Evolutionary conservation across 2,329 filamentous ascomycete species (phyloP).

Genomic region (Hypomyces rosellus): DNA sequence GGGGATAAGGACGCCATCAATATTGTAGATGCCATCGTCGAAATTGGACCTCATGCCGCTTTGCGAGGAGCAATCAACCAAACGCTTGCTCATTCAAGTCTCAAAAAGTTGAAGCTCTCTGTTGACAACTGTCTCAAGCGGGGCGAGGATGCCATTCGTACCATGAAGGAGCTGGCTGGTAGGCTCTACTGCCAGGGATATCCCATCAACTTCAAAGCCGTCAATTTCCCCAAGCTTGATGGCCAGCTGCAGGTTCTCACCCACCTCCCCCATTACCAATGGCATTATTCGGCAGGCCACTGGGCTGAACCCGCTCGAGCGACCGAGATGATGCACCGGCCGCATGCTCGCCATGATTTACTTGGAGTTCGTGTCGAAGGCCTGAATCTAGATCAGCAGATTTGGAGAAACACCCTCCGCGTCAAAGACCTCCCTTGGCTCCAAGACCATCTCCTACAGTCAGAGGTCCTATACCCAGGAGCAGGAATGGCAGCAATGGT

Average conservation of each 20-base stretch:
- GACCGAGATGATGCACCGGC: background rate
- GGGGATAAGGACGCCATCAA: no score
- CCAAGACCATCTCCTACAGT: background rate
- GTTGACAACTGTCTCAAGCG: conserved; percentile 11
- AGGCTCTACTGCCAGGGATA: conserved; percentile 8
- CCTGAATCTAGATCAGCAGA: background rate
- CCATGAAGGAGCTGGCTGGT: conserved; percentile 10
- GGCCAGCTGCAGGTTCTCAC: background rate
- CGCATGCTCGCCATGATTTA: background rate
- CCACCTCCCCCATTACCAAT: background rate
- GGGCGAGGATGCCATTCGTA: conserved; percentile 12
- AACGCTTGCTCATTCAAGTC: conserved; percentile 20
- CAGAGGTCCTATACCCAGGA: background rate
- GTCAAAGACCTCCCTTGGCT: background rate
- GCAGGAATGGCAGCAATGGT: background rate
- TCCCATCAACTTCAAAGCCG: background rate
- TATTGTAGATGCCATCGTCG: conserved; percentile 18
- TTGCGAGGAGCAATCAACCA: conserved; percentile 41
- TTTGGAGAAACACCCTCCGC: background rate
- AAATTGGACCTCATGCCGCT: conserved; percentile 42
- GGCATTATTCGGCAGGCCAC: background rate
- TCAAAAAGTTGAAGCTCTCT: background rate
- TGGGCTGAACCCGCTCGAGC: background rate
- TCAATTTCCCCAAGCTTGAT: background rate
- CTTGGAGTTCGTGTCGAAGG: background rate